Conservation (phyloP, 2,329 filamentous ascomycete genomes). For the Pseudopithomyces maydicus region DNA sequence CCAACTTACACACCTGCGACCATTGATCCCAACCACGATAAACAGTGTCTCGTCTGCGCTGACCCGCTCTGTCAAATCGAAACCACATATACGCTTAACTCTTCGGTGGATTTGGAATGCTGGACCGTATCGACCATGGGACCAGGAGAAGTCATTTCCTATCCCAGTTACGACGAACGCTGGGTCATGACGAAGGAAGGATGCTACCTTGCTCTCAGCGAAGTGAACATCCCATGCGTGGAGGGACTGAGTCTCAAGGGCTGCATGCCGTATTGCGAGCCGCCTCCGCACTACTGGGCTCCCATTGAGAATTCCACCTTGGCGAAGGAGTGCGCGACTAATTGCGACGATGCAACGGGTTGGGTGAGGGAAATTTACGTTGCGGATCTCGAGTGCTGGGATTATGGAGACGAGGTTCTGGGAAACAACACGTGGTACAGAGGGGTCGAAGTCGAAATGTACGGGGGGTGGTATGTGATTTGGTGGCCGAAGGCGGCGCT, state of each 20-base stretch:
- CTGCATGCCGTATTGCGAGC: constrained; percentile 6
- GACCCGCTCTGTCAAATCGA: too few relatives aligned
- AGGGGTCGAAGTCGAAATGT: background rate
- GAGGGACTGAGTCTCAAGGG: background rate
- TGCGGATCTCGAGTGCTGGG: too few relatives aligned
- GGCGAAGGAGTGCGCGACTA: too few relatives aligned
- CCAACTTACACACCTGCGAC: too few relatives aligned
- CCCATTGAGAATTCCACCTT: background rate
- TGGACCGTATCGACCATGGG: constrained; percentile 11
- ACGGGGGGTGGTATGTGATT: background rate
- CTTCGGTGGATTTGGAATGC: background rate
- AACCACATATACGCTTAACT: too few relatives aligned
- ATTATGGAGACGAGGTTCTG: too few relatives aligned
- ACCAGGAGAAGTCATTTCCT: constrained; percentile 7
- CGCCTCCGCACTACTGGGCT: constrained; percentile 6
- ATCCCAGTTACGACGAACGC: constrained; percentile 2
- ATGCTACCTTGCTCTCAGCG: background rate
- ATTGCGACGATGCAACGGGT: too few relatives aligned
- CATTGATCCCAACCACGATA: too few relatives aligned
- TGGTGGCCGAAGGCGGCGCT: constrained; percentile 2
- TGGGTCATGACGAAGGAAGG: constrained; percentile 10
- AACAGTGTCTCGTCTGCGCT: too few relatives aligned
- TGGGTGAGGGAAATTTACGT: too few relatives aligned
- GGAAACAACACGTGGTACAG: background rate
- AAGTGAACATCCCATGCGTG: background rate